A percentile compares a stretch with the other conserved stretches of the same genome.
These are phyloP conservation scores for Cryptococcus neoformans DNA, from an alignment of 1,284 basidiomycete species.

Conservation along the genomic window DNA sequence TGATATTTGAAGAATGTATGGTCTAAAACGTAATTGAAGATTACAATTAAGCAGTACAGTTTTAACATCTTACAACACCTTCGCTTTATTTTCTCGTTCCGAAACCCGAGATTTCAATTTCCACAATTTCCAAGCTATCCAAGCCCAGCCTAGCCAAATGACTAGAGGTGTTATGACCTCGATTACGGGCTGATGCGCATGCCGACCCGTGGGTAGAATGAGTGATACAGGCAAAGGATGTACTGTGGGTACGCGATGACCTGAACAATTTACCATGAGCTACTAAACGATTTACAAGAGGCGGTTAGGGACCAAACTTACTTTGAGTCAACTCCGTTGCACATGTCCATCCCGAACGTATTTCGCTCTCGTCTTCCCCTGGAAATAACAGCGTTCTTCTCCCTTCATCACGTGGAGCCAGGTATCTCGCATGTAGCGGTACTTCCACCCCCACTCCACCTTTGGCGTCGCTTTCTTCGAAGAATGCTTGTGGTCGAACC, in stretches of 20 bases:
- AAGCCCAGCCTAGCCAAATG: slow-evolving; percentile 30
- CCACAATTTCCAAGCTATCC: slow-evolving; percentile 25
- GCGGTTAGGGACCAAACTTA: neutral
- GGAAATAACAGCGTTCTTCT: slow-evolving; percentile 8
- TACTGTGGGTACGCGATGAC: neutral
- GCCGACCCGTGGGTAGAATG: slow-evolving; percentile 22
- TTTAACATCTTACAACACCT: neutral
- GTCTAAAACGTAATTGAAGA: neutral
- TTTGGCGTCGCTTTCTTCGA: neutral
- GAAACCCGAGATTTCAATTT: neutral
- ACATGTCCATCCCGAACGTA: slow-evolving; percentile 19
- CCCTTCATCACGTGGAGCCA: slow-evolving; percentile 20
- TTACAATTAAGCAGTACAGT: too few species aligned
- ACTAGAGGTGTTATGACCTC: slow-evolving; percentile 22
- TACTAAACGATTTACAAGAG: neutral
- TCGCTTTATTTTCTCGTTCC: neutral
- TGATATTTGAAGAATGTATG: neutral
- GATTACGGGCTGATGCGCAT: slow-evolving; percentile 22
- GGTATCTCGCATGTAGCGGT: slow-evolving; percentile 42
- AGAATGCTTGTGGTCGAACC: neutral
- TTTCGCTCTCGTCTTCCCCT: neutral
- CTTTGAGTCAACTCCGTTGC: neutral
- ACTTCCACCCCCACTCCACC: slow-evolving; percentile 15
- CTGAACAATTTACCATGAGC: neutral
- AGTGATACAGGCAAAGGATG: slow-evolving; percentile 8